Evolutionary conservation across 306 rosid genomes (phyloP).

Genomic region (Malus domestica): ASM211411v1 NC_041794.1:37155001-37155500

Average conservation of each 20-base stretch:
- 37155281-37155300: not conserved
- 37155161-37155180: conserved; percentile 6
- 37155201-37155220: conserved; percentile 62
- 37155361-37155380: not conserved
- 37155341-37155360: not conserved
- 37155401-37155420: not conserved
- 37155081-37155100: conserved; percentile 21
- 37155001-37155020: not conserved
- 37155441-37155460: not conserved
- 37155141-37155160: conserved; percentile 5
- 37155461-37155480: not conserved
- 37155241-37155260: conserved; percentile 42
- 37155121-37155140: not conserved
- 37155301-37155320: not conserved
- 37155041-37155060: not conserved
- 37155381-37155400: not conserved
- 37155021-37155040: not conserved
- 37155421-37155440: not conserved
- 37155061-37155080: conserved; percentile 21
- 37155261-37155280: not conserved
- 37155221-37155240: conserved; percentile 62
- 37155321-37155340: not conserved
- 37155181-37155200: conserved; percentile 38
- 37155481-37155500: not conserved
- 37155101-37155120: conserved; percentile 11